Conservation (phyloP, 495 filamentous ascomycete species). For the Penicillium cosmopolitanum region DNA sequence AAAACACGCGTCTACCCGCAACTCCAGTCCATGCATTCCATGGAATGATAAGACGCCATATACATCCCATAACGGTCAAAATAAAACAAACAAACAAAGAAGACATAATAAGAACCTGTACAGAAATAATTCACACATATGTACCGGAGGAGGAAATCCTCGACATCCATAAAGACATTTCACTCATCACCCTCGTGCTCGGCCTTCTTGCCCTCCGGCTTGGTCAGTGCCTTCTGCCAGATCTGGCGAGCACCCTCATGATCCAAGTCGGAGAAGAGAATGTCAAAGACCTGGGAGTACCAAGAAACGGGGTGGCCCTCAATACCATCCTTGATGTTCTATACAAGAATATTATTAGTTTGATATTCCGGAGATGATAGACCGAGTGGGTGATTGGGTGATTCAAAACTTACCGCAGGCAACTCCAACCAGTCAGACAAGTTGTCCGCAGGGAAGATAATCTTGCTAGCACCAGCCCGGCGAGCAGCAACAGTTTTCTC, state of each 20-base stretch:
- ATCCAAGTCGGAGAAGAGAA: slow-evolving; percentile 87
- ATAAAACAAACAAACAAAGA: slow-evolving; percentile 22
- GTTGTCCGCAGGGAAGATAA: slow-evolving; percentile 96
- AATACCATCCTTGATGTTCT: slow-evolving; percentile 98
- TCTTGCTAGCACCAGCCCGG: slow-evolving; percentile 88
- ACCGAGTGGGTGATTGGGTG: neutral
- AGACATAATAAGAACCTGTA: slow-evolving; percentile 17
- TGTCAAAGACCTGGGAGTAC: slow-evolving; percentile 92
- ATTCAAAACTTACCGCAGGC: slow-evolving; percentile 70
- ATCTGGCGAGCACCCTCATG: slow-evolving; percentile 66
- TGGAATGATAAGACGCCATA: slow-evolving; percentile 23
- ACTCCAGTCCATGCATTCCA: slow-evolving; percentile 23
- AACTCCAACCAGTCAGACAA: slow-evolving; percentile 96
- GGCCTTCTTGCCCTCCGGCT: slow-evolving; percentile 52
- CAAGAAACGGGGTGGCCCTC: slow-evolving; percentile 87
- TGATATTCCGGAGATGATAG: neutral
- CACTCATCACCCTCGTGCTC: slow-evolving; percentile 45
- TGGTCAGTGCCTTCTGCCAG: slow-evolving; percentile 73
- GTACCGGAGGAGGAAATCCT: slow-evolving; percentile 17
- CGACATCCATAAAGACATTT: slow-evolving; percentile 14
- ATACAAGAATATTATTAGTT: neutral
- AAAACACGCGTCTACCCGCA: slow-evolving; percentile 17
- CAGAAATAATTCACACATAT: slow-evolving; percentile 21
- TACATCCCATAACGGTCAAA: slow-evolving; percentile 25
- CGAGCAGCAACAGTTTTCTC: slow-evolving; percentile 99